Conservation (phyloP, 2,329 filamentous ascomycete species). For the Fusarium continuum region DNA sequence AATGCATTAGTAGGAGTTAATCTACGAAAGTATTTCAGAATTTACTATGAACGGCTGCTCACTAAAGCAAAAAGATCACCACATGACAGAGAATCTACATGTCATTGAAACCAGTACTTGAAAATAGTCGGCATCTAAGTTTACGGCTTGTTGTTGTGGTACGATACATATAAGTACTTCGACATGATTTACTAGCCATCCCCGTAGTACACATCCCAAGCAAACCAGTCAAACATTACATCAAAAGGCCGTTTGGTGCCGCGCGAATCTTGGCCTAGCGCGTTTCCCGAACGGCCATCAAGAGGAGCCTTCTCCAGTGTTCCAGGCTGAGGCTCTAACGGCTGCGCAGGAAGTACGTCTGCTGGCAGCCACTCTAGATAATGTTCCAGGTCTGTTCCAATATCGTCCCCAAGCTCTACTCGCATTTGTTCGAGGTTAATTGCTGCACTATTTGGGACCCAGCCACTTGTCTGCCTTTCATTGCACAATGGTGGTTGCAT, state of each 20-base stretch:
- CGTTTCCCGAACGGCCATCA: accelerated
- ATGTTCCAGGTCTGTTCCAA: neutral
- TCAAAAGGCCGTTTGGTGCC: neutral
- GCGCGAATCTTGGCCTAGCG: neutral
- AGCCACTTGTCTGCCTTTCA: accelerated
- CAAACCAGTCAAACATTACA: constrained; percentile 11
- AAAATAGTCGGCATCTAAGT: no score
- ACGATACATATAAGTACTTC: no score
- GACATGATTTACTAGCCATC: no score
- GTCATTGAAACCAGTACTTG: no score
- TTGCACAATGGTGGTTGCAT: accelerated
- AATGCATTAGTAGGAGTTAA: no score
- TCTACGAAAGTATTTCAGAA: no score
- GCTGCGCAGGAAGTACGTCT: neutral
- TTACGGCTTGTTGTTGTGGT: no score
- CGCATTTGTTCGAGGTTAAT: neutral
- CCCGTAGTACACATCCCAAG: constrained; percentile 6
- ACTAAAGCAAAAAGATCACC: no score
- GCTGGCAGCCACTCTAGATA: neutral
- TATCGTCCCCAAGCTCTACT: neutral
- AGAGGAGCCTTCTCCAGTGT: no score
- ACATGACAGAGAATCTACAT: no score
- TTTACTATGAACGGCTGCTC: no score
- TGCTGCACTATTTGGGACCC: accelerated
- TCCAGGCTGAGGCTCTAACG: no score